Percentiles rank a stretch among this genome's conserved stretches.
Conservation (phyloP, 2,329 filamentous ascomycete genomes). For the Fusarium papillatum region DNA sequence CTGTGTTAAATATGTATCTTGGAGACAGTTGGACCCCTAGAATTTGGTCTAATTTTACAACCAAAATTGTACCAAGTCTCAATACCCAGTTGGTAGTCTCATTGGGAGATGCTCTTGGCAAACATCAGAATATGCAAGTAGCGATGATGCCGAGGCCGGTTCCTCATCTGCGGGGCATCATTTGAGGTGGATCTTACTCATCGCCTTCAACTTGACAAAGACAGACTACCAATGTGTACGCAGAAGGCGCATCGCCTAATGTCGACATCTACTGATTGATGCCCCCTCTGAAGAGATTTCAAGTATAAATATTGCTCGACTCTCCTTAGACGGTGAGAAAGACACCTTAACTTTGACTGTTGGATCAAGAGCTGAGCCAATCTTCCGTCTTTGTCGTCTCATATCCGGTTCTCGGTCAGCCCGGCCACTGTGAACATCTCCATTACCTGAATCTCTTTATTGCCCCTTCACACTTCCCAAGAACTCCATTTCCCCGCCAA, state of each 20-base stretch:
- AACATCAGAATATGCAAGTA: background rate
- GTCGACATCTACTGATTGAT: background rate
- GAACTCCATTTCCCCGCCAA: background rate
- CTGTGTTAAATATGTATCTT: background rate
- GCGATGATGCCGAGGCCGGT: background rate
- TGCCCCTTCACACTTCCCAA: background rate
- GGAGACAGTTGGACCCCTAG: background rate
- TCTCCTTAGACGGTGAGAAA: background rate
- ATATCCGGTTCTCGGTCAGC: background rate
- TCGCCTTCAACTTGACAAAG: background rate
- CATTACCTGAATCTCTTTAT: background rate
- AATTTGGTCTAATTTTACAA: too few relatives aligned
- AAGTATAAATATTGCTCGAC: conserved; percentile 14
- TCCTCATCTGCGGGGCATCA: background rate
- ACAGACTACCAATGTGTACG: conserved; percentile 24
- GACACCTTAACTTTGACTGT: background rate
- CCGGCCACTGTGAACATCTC: background rate
- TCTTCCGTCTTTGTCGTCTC: background rate
- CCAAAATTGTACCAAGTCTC: background rate
- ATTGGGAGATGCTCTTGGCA: background rate
- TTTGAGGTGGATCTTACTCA: background rate
- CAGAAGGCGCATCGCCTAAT: conserved; percentile 34
- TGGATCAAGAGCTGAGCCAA: background rate
- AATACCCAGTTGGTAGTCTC: background rate
- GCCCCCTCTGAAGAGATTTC: background rate